phyloP scores from a whole-genome alignment of 306 rosid species.

The Trifolium subterraneum region DNA sequence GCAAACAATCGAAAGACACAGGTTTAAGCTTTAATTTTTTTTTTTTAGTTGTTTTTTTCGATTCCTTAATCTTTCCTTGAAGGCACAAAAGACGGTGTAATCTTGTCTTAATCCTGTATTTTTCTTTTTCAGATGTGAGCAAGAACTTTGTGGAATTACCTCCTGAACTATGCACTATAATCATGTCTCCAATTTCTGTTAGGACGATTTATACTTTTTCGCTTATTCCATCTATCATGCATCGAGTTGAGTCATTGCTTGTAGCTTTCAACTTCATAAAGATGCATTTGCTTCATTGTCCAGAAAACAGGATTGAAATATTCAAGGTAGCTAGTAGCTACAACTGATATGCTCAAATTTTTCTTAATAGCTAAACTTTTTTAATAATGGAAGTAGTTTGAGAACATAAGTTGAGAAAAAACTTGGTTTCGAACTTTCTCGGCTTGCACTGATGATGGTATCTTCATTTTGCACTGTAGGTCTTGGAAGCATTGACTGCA shows the following conservation, averaged over 20 bases:
- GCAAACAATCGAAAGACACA: conserved; percentile 50
- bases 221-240: conserved; percentile 81
- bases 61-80: not conserved
- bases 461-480: conserved; percentile 49
- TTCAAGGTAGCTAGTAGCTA: conserved; percentile 59
- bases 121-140: conserved; percentile 56
- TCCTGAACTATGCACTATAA: conserved; percentile 72
- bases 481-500: conserved; percentile 87
- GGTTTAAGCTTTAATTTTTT: conserved; percentile 46
- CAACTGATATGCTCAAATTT: no score
- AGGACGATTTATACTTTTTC: conserved; percentile 63
- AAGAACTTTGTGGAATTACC: conserved; percentile 68
- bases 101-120: conserved; percentile 13
- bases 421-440: conserved; percentile 14
- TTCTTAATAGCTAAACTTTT: not conserved
- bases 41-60: no score
- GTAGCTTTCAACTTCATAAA: conserved; percentile 63
- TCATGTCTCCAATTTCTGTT: conserved; percentile 75
- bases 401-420: not conserved
- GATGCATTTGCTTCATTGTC: conserved; percentile 63
- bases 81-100: not conserved
- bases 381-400: conserved; percentile 15
- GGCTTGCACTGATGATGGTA: conserved; percentile 2
- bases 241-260: conserved; percentile 71
- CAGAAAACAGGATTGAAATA: conserved; percentile 57